phyloP scores from a whole-genome alignment of 1,284 basidiomycete genomes.

The Cutaneotrichosporon sp. region DNA sequence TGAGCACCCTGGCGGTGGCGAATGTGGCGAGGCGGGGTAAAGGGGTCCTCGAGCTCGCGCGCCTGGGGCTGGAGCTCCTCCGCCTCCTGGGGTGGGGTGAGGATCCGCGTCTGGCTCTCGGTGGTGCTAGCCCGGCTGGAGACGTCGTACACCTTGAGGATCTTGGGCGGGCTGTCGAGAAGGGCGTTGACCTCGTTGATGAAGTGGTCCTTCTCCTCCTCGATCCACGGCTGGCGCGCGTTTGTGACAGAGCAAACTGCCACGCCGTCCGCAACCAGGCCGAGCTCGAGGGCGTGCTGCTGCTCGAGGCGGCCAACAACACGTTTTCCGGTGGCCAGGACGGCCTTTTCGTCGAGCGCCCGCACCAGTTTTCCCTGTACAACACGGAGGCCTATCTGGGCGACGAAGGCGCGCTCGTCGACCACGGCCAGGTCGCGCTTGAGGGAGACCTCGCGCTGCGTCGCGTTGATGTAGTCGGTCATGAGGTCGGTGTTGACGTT shows the following conservation, averaged over 20 bases:
- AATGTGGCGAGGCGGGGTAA: too few species aligned
- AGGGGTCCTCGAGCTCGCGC: too few species aligned
- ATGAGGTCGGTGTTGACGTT: too few species aligned
- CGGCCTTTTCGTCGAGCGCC: not conserved
- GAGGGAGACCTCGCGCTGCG: too few species aligned
- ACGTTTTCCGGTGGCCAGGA: not conserved
- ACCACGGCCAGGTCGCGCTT: too few species aligned
- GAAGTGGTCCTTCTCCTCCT: not conserved
- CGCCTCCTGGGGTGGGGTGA: too few species aligned
- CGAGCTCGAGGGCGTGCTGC: not conserved
- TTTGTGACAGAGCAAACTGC: not conserved
- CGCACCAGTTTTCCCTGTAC: not conserved
- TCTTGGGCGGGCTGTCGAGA: not conserved
- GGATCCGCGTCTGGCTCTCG: too few species aligned
- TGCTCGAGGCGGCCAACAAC: not conserved
- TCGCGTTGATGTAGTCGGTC: too few species aligned
- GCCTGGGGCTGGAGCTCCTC: too few species aligned
- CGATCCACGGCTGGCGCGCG: not conserved
- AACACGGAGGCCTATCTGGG: not conserved
- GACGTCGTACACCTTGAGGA: not conserved
- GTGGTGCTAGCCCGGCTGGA: too few species aligned
- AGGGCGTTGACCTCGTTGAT: not conserved
- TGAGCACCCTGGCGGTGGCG: too few species aligned
- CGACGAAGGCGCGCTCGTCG: too few species aligned
- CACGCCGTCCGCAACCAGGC: not conserved